Evolutionary conservation across 2,329 filamentous ascomycete species (phyloP).

Genomic region (Cercospora sp.): DNA sequence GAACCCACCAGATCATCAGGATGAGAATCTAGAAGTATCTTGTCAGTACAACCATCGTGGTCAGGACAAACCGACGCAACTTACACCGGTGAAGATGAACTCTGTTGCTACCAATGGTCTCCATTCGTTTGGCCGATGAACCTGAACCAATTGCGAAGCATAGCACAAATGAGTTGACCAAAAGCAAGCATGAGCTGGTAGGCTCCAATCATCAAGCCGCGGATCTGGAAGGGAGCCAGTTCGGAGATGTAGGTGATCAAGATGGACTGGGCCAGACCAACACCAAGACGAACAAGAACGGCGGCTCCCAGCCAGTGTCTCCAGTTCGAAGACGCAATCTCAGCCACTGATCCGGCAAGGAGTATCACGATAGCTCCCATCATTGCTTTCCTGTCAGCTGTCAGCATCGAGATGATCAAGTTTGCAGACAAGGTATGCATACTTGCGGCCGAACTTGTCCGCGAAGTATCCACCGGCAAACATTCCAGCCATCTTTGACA

Average conservation of each 20-base stretch:
- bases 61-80: background rate
- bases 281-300: slow-evolving; percentile 24
- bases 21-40: slow-evolving; percentile 12
- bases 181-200: slow-evolving; percentile 24
- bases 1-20: slow-evolving; percentile 22
- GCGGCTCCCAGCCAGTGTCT: slow-evolving; percentile 24
- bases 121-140: slow-evolving; percentile 21
- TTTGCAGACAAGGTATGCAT: background rate
- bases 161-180: slow-evolving; percentile 21
- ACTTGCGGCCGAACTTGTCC: slow-evolving; percentile 20
- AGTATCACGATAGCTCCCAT: slow-evolving; percentile 22
- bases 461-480: slow-evolving; percentile 19
- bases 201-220: slow-evolving; percentile 25
- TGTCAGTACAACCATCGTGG: background rate
- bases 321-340: slow-evolving; percentile 23
- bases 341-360: slow-evolving; percentile 21
- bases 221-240: slow-evolving; percentile 25
- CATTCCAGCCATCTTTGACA: slow-evolving; percentile 26
- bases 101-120: slow-evolving; percentile 23
- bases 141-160: slow-evolving; percentile 22
- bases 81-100: slow-evolving; percentile 24
- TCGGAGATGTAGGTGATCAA: slow-evolving; percentile 26
- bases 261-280: slow-evolving; percentile 25
- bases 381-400: slow-evolving; percentile 17
- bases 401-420: background rate